Evolutionary conservation across 2,329 filamentous ascomycete species (phyloP).

Genomic region (Myriosclerotinia duriaeana): DNA sequence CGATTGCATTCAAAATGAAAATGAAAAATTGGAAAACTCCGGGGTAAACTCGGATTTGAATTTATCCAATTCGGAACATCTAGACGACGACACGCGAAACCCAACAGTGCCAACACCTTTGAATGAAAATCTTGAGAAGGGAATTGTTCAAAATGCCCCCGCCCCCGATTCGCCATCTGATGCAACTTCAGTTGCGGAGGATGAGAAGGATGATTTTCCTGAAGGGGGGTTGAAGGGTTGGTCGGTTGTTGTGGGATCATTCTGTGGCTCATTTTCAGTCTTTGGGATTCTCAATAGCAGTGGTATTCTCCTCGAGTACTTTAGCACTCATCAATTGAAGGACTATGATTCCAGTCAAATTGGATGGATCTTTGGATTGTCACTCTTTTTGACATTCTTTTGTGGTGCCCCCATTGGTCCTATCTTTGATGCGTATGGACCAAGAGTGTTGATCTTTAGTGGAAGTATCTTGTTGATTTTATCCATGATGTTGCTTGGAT

Average conservation of each 20-base stretch:
- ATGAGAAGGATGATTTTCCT: slow-evolving; percentile 51
- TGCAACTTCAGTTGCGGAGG: slow-evolving; percentile 26
- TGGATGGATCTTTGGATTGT: slow-evolving; percentile 60
- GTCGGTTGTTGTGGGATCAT: slow-evolving; percentile 65
- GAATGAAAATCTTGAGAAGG: slow-evolving; percentile 24
- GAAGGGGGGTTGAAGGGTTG: slow-evolving; percentile 65
- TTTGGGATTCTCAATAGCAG: slow-evolving; percentile 63
- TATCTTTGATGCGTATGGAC: slow-evolving; percentile 66
- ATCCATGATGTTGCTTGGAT: slow-evolving; percentile 52
- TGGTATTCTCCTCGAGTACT: slow-evolving; percentile 52
- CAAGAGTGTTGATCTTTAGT: slow-evolving; percentile 44
- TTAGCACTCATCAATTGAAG: slow-evolving; percentile 59
- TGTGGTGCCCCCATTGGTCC: slow-evolving; percentile 68
- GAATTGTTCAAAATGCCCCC: slow-evolving; percentile 20
- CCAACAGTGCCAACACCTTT: not conserved
- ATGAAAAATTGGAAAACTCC: slow-evolving; percentile 8
- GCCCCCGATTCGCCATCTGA: slow-evolving; percentile 26
- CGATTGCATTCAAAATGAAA: slow-evolving; percentile 2
- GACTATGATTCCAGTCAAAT: slow-evolving; percentile 57
- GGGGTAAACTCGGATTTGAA: slow-evolving; percentile 3
- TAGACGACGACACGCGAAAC: not conserved
- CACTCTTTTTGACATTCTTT: slow-evolving; percentile 67
- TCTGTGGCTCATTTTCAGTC: slow-evolving; percentile 59
- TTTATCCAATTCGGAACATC: not conserved
- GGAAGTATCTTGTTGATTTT: slow-evolving; percentile 37